Percentiles rank a stretch among this genome's conserved stretches.
Evolutionary conservation across 441 rosid genomes (phyloP).

Genomic region (Bocquillonia castaneifolia): DNA sequence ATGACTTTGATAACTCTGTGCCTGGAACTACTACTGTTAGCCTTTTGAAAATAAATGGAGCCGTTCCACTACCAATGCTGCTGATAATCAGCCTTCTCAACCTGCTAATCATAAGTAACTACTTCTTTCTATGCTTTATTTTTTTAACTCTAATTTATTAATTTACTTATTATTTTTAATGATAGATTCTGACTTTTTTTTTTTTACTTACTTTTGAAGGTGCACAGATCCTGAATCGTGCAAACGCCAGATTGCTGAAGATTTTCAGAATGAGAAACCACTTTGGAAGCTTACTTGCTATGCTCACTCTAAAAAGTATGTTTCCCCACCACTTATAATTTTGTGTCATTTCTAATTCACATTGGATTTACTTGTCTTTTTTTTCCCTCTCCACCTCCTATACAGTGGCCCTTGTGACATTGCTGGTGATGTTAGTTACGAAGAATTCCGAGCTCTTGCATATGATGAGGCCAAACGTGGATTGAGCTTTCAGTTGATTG

Average conservation of each 20-base stretch:
- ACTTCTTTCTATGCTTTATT: background rate
- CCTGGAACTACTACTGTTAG: constrained; percentile 29
- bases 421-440: constrained; percentile 68
- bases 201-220: constrained; percentile 28
- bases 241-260: constrained; percentile 57
- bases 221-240: constrained; percentile 87
- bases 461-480: constrained; percentile 79
- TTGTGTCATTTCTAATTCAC: background rate
- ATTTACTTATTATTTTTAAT: background rate
- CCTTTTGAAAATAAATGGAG: constrained; percentile 80
- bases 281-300: constrained; percentile 95
- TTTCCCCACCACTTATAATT: background rate
- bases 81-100: constrained; percentile 46
- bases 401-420: constrained; percentile 72
- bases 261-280: constrained; percentile 79
- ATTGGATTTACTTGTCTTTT: background rate
- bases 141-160: constrained; percentile 2
- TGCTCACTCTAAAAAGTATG: constrained; percentile 72
- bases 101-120: constrained; percentile 60
- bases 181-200: constrained; percentile 13
- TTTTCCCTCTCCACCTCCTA: background rate
- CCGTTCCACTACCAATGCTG: constrained; percentile 41
- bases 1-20: constrained; percentile 3
- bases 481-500: constrained; percentile 71
- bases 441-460: constrained; percentile 76